Conservation (phyloP, 2,329 filamentous ascomycete genomes). For the Colletotrichum sp. region DNA sequence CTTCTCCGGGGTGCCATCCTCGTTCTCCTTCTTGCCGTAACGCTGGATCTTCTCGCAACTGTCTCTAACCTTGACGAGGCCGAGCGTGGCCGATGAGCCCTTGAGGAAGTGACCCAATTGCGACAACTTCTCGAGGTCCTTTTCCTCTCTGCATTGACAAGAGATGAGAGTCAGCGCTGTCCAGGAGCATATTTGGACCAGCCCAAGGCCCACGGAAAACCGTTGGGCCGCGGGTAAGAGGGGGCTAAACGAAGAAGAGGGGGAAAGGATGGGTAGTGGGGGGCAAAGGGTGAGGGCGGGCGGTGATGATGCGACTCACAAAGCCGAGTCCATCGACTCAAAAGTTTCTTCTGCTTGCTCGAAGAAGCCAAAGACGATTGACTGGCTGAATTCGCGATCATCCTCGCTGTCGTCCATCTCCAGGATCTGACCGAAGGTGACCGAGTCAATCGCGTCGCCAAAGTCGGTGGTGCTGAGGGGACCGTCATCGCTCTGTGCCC, state of each 20-base stretch:
- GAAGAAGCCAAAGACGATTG: constrained; percentile 92
- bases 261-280: constrained; percentile 6
- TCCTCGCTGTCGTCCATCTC: constrained; percentile 96
- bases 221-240: not conserved
- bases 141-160: constrained; percentile 57
- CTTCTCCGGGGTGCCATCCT: constrained; percentile 71
- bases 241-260: not conserved
- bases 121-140: constrained; percentile 78
- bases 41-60: constrained; percentile 97
- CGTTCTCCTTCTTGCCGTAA: constrained; percentile 82
- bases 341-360: constrained; percentile 90
- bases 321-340: constrained; percentile 76
- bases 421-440: constrained; percentile 91
- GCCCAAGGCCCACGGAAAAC: not conserved
- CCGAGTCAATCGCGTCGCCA: constrained; percentile 77
- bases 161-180: constrained; percentile 13
- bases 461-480: constrained; percentile 45
- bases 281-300: not conserved
- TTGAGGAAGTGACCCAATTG: constrained; percentile 94
- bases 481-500: constrained; percentile 25
- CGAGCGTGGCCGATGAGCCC: constrained; percentile 93
- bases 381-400: constrained; percentile 85
- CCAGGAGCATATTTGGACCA: not conserved
- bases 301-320: constrained; percentile 67
- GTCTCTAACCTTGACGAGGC: constrained; percentile 88